Evolutionary conservation across 371 early-diverging fungal genomes (phyloP).

Genomic region (Lichtheimia hyalospora): DNA sequence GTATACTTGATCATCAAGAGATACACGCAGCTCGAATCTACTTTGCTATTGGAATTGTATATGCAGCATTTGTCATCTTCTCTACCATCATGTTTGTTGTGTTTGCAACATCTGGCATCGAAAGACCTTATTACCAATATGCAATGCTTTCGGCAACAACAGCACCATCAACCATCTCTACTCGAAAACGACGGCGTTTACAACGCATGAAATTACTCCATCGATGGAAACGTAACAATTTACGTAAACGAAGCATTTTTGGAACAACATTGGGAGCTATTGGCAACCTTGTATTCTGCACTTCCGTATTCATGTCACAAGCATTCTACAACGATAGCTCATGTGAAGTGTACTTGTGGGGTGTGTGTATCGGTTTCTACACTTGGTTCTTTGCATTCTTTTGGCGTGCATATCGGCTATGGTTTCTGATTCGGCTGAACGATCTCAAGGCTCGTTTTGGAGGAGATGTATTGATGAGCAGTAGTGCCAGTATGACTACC

Average conservation of each 20-base stretch:
- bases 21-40: slow-evolving; percentile 11
- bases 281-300: slow-evolving; percentile 36
- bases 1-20: slow-evolving; percentile 1
- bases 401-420: slow-evolving; percentile 28
- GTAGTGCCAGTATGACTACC: neutral
- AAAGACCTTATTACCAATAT: neutral
- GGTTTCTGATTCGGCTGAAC: slow-evolving; percentile 28
- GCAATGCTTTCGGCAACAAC: neutral
- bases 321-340: slow-evolving; percentile 7
- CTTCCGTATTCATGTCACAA: slow-evolving; percentile 20
- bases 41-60: slow-evolving; percentile 6
- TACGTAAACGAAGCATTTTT: slow-evolving; percentile 28
- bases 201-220: slow-evolving; percentile 5
- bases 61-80: slow-evolving; percentile 15
- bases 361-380: slow-evolving; percentile 27
- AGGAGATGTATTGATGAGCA: neutral
- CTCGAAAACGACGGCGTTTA: neutral
- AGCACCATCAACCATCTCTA: neutral
- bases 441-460: slow-evolving; percentile 22
- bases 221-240: slow-evolving; percentile 11
- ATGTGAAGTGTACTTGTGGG: slow-evolving; percentile 33
- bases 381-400: slow-evolving; percentile 38
- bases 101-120: slow-evolving; percentile 4
- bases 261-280: slow-evolving; percentile 28
- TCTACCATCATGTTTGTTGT: slow-evolving; percentile 13